Evolutionary conservation across 495 filamentous ascomycete genomes (phyloP), one percentile per base, ranked within the genome.

Genomic region (Aspergillus sclerotioniger): DNA sequence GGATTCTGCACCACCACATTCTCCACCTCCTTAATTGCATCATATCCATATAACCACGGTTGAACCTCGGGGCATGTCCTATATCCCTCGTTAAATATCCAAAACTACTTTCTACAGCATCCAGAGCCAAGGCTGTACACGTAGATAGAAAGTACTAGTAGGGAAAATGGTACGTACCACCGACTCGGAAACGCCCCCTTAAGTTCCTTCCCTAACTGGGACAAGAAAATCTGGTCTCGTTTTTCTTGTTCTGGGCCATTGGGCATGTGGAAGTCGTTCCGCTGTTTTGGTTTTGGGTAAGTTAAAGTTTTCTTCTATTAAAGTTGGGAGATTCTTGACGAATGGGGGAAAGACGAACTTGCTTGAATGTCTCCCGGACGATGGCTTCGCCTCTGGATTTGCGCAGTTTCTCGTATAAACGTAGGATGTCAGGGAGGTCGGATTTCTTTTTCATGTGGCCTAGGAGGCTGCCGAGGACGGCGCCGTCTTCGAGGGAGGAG

Each of bases 31-130:
- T 68, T 69, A 54, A 82, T 78, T 8, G 82, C 80, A 68, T 87
- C 81, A 53, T 87, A 86, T n/a, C 82, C 82, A 57, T 81, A 87
- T 47, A 87, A 51, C 71, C 84, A 84, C 29, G 73, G 76, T 66
- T 85, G 82, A 3, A 85, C 79, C 45, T 77, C 78, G 1, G 80
- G 82, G 62, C 84, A 85, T 35, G 80, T 82, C 85, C 73, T 76
- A 50, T 32, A 49, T 35, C 31, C 28, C 6, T 8, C 15, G 44
- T n/a, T 50, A 19, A 33, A 12, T 33, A 17, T 20, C 25, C 25
- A 25, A n/a, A n/a, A n/a, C n/a, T n/a, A n/a, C n/a, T n/a, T n/a
- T n/a, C n/a, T n/a, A n/a, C n/a, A n/a, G n/a, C n/a, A n/a, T n/a
- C n/a, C n/a, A n/a, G n/a, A n/a, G n/a, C n/a, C n/a, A n/a, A n/a